Base-by-base conservation (phyloP, 257 asterid species). In the Ocimum tenuiflorum region DNA sequence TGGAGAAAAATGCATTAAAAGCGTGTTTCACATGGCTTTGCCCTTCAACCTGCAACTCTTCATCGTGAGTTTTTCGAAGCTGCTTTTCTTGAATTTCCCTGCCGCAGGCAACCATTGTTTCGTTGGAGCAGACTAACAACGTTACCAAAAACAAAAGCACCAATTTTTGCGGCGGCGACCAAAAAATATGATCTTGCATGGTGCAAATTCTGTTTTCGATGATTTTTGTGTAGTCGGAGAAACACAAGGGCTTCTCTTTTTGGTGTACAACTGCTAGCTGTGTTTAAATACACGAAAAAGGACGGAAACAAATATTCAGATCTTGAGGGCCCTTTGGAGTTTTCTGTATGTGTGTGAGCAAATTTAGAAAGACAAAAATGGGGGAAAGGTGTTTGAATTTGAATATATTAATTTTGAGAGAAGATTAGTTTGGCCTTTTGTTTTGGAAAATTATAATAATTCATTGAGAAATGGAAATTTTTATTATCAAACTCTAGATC, bases 281-380 rank as follows among this genome's bases (percentile, higher is more conserved):
- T 17, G 52, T 60, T 38, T 60, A 39, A 54, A 46, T 41, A 42
- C 38, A 69, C 22, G 68, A 35, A 70, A 48, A 56, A 49, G 68
- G 69, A 39, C 4, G n/a, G n/a, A n/a, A n/a, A 63, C 38, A 17
- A 33, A 41, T 35, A 29, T 51, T 61, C 72, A 59, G 76, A 51
- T 75, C 70, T 75, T 70, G 67, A 58, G 73, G 73, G 73, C 55
- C 75, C 72, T 48, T 2, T 56, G 46, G 65, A 67, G 8, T 48
- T 2, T 57, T 23, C 31, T 46, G 12, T 19, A n/a, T n/a, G 27
- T 48, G 56, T 59, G 38, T 3, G 22, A 45, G 27, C 45, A 58
- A 48, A 59, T 23, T 50, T 68, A 12, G 33, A 12, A 23, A 12
- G 12, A 3, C 1, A 38, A 19, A 17, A 64, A 11, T 46, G 48